Percentiles rank a stretch among this genome's conserved stretches.
Evolutionary conservation across 345 rosid genomes (phyloP).

Genomic region (Melaleuca alternifolia): DNA sequence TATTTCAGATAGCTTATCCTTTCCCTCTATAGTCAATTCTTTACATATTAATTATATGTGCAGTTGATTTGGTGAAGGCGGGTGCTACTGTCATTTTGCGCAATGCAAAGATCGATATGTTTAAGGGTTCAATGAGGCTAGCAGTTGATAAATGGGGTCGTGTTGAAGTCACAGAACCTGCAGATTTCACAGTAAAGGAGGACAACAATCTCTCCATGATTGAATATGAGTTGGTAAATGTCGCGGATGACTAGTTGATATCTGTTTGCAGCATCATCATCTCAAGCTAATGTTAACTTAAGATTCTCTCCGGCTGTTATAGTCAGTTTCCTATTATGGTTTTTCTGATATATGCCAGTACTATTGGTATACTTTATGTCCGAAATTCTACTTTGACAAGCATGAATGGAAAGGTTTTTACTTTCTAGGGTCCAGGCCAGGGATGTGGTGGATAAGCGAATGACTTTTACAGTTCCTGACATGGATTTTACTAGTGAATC

Average conservation of each 20-base stretch:
- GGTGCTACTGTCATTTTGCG: conserved; percentile 29
- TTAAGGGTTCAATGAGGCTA: conserved; percentile 38
- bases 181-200: conserved; percentile 20
- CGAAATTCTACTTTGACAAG: not conserved
- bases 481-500: not conserved
- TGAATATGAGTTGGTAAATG: conserved; percentile 38
- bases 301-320: not conserved
- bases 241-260: conserved; percentile 9
- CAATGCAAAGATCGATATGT: conserved; percentile 42
- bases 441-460: not conserved
- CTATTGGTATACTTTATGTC: not conserved
- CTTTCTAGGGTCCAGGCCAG: not conserved
- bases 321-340: not conserved
- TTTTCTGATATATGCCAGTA: not conserved
- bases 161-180: conserved; percentile 28
- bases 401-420: not conserved
- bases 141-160: conserved; percentile 50
- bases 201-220: conserved; percentile 32
- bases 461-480: not conserved
- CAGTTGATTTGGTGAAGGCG: conserved; percentile 35
- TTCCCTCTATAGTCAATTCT: not conserved
- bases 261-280: not conserved
- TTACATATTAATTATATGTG: not conserved
- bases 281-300: not conserved
- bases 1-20: not conserved